Evolutionary conservation across 2,329 filamentous ascomycete species (phyloP), one percentile per base, ranked within the genome.

Genomic region (Cytospora schulzeri): DNA sequence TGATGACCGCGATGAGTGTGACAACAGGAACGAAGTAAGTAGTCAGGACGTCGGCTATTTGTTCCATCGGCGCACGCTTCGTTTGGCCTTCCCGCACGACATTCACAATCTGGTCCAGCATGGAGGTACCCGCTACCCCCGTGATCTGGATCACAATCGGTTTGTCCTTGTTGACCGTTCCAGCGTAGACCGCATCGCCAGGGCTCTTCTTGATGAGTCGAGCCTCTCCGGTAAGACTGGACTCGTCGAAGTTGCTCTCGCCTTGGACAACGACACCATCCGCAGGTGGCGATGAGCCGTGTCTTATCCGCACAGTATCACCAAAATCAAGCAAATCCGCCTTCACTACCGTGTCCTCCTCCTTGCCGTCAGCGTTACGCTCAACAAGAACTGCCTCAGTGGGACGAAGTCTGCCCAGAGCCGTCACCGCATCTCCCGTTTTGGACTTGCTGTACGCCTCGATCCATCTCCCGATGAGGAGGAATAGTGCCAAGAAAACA

Each of bases 401-500:
- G 0, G 93, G 93, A 19, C 91, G 85, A 35, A 97, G 82, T 67
- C 90, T 92, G 2, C 89, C 89, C 5, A 97, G 80, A 66, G 90
- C 88, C 38, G 91, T 87, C 2, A 97, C 90, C 0, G 93, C 93
- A 74, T 96, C 91, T 1, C 93, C 93, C 0, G 93, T 92, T 72
- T 90, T 94, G 0, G 92, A 90, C 76, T 97, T 97, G 81, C 91
- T 96, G 78, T 95, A 96, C 1, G 91, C 89, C 78, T 97, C 94
- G 15, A 93, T 86, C 56, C 90, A 83, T n/a, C 90, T 82, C 1
- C 89, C 88, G 35, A 83, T 75, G 1, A 97, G 86, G 26, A 97
- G 84, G 74, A 97, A 97, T 68, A 97, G 83, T 0, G 93, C 97
- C 63, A 97, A 76, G 68, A 97, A 97, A 3, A 97, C 91, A 1